phyloP scores from a whole-genome alignment of 139 green algal genomes.

The Axilococcus clingmanii region DNA sequence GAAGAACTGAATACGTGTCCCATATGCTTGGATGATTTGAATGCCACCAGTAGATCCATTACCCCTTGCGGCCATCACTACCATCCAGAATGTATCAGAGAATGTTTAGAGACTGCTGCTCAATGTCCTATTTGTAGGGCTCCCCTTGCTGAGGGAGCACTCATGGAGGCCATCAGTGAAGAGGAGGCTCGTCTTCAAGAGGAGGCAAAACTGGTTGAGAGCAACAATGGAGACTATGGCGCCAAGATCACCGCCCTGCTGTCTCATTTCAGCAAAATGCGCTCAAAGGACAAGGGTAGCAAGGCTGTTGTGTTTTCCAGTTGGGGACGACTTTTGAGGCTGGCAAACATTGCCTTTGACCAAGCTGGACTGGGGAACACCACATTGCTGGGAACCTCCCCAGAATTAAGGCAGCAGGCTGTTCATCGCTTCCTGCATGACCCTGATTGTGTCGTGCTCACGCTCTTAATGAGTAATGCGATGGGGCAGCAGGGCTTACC shows the following conservation, averaged over 20 bases:
- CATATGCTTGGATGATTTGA: slow-evolving; percentile 46
- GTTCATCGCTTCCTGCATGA: slow-evolving; percentile 44
- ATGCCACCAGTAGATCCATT: slow-evolving; percentile 18
- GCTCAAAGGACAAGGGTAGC: slow-evolving; percentile 10
- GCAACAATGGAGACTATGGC: slow-evolving; percentile 29
- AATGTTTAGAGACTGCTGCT: slow-evolving; percentile 24
- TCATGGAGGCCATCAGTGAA: slow-evolving; percentile 33
- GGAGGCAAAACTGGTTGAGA: not conserved
- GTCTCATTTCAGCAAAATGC: slow-evolving; percentile 30
- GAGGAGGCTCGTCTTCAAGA: slow-evolving; percentile 25
- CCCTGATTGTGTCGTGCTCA: slow-evolving; percentile 28
- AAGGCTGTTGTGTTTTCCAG: slow-evolving; percentile 39
- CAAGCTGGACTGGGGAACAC: slow-evolving; percentile 19
- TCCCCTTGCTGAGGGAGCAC: slow-evolving; percentile 14
- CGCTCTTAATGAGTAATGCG: slow-evolving; percentile 22
- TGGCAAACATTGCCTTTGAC: slow-evolving; percentile 34
- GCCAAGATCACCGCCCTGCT: slow-evolving; percentile 44
- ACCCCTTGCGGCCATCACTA: slow-evolving; percentile 50
- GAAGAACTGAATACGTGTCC: slow-evolving; percentile 26
- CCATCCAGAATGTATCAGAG: slow-evolving; percentile 45
- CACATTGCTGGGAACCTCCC: slow-evolving; percentile 21
- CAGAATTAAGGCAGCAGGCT: no score
- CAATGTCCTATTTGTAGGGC: slow-evolving; percentile 37
- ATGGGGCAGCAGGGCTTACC: slow-evolving; percentile 40
- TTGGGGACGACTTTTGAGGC: slow-evolving; percentile 44